These are phyloP conservation scores for Ichthyophthirius multifiliis DNA, from an alignment of 169 alveolate species.

Conservation along the genomic window DNA sequence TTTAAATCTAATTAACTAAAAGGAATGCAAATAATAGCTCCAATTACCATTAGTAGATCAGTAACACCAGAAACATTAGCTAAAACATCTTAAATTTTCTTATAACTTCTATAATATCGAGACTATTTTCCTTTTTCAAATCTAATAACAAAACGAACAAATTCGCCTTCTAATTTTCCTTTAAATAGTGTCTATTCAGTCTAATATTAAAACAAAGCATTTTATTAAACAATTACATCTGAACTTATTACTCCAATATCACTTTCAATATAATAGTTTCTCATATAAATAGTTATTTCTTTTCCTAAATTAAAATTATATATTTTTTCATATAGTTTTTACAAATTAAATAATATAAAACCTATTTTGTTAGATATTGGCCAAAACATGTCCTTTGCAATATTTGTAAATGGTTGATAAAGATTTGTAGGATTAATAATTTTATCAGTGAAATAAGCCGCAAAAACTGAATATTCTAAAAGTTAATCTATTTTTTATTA, in stretches of 20 bases:
- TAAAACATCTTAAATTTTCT: neutral
- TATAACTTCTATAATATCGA: neutral
- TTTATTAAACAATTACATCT: neutral
- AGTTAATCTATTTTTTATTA: neutral
- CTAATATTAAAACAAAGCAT: neutral
- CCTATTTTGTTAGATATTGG: neutral
- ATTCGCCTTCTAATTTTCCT: neutral
- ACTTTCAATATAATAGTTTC: neutral
- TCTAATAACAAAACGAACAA: neutral
- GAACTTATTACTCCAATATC: neutral
- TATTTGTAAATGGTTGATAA: neutral
- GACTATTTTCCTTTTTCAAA: neutral
- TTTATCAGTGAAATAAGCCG: neutral
- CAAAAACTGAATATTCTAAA: neutral
- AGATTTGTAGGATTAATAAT: neutral
- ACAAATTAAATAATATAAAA: neutral
- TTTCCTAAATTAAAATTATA: neutral
- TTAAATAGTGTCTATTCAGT: neutral
- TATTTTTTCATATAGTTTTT: neutral
- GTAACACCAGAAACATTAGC: neutral
- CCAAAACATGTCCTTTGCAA: neutral
- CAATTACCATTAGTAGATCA: neutral
- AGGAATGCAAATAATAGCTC: neutral
- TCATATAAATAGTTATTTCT: neutral
- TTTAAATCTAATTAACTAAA: neutral